Percentiles rank a stretch among this genome's conserved stretches.
Conservation (phyloP, 2,329 filamentous ascomycete genomes). For the Sporothrix luriei region DNA sequence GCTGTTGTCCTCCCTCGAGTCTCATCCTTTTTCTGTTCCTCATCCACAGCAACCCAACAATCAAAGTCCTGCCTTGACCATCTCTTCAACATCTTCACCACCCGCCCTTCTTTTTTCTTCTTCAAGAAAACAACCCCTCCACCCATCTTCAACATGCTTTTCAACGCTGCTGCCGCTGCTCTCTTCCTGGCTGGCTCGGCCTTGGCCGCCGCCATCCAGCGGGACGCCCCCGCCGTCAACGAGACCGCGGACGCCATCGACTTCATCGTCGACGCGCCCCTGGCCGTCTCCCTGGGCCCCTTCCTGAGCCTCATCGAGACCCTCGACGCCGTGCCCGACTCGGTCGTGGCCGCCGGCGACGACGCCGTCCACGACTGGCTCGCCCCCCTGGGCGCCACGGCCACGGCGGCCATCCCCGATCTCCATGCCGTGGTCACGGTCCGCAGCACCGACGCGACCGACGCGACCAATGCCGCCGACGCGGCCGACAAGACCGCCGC, state of each 20-base stretch:
- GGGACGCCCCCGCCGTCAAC: neutral
- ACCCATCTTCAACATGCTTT: conserved; percentile 19
- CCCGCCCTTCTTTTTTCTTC: neutral
- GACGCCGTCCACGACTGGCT: conserved; percentile 28
- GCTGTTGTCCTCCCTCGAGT: conserved; percentile 1
- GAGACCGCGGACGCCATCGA: conserved; percentile 13
- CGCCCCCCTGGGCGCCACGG: conserved; percentile 14
- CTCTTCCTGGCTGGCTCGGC: conserved; percentile 21
- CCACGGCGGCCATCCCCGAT: conserved; percentile 1
- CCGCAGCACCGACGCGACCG: conserved; percentile 1
- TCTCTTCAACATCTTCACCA: too few relatives aligned
- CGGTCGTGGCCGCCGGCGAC: conserved; percentile 27
- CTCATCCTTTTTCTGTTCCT: conserved; percentile 9
- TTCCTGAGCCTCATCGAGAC: conserved; percentile 28
- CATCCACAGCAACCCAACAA: conserved; percentile 14
- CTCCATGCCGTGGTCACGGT: neutral
- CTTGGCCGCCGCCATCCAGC: conserved; percentile 17
- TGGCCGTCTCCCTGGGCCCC: conserved; percentile 25
- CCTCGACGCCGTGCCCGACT: conserved; percentile 23
- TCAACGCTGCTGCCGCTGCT: conserved; percentile 14
- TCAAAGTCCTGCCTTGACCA: neutral
- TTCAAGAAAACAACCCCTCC: neutral
- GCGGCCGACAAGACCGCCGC: neutral
- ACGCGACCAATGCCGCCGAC: neutral
- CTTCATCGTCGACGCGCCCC: conserved; percentile 28